A percentile compares a stretch with the other conserved stretches of the same genome.
These are phyloP conservation scores for Tetracladium marchalianum DNA, from an alignment of 495 filamentous ascomycete genomes.

Conservation along the genomic window DNA sequence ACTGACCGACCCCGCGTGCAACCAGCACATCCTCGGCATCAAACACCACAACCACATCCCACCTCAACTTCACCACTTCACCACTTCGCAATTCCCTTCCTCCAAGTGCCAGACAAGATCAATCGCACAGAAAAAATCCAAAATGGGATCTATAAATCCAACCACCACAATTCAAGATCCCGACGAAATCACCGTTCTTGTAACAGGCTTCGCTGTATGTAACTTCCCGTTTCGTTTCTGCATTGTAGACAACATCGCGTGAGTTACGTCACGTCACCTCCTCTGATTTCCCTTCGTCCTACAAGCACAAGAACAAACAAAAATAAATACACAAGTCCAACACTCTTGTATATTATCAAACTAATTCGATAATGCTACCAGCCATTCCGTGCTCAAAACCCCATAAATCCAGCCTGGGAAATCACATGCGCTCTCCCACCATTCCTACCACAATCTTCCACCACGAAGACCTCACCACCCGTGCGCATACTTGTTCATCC, in stretches of 20 bases:
- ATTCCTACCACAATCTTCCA: constrained; percentile 33
- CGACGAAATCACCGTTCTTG: constrained; percentile 53
- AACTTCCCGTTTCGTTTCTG: constrained; percentile 2
- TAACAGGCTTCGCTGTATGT: constrained; percentile 67
- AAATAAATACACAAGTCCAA: constrained; percentile 3
- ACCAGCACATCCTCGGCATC: too few species aligned
- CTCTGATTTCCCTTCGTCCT: not conserved
- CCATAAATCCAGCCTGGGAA: constrained; percentile 63
- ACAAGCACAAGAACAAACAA: not conserved
- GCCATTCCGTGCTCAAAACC: constrained; percentile 55
- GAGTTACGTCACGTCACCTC: too few species aligned
- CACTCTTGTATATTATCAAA: not conserved
- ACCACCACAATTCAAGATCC: constrained; percentile 15
- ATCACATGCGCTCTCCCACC: constrained; percentile 50
- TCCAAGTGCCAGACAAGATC: too few species aligned
- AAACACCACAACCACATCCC: too few species aligned
- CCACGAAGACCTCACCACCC: constrained; percentile 30
- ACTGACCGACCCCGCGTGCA: too few species aligned
- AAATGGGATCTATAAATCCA: not conserved
- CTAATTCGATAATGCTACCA: constrained; percentile 18
- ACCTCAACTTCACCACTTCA: too few species aligned
- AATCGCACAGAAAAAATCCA: not conserved
- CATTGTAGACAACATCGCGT: constrained; percentile 1
- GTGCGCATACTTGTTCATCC: constrained; percentile 34
- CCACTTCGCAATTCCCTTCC: too few species aligned